Evolutionary conservation across 2,329 filamentous ascomycete species (phyloP).

Genomic region (Fusarium sambucinum): DNA sequence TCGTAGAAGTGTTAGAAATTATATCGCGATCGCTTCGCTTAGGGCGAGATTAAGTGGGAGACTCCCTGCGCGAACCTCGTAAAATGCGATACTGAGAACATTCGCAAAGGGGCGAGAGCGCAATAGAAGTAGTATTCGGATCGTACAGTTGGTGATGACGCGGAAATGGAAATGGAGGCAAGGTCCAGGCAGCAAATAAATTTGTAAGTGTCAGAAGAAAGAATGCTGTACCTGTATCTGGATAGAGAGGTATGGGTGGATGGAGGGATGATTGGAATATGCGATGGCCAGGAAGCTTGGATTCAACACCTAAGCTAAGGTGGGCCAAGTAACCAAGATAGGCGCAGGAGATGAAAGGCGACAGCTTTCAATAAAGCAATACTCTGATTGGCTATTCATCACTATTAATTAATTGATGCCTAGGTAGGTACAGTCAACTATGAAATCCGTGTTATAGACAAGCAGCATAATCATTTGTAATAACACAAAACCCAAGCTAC

Average conservation of each 20-base stretch:
- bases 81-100: slow-evolving; percentile 41
- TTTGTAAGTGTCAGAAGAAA: slow-evolving; percentile 12
- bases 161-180: neutral
- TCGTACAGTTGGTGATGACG: slow-evolving; percentile 1
- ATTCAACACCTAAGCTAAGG: slow-evolving; percentile 2
- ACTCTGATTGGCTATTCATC: slow-evolving; percentile 39
- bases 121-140: slow-evolving; percentile 1
- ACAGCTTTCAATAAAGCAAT: slow-evolving; percentile 39
- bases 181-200: slow-evolving; percentile 21
- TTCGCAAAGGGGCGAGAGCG: slow-evolving; percentile 30
- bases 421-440: neutral
- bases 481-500: neutral
- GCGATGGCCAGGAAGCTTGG: slow-evolving; percentile 19
- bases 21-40: slow-evolving; percentile 26
- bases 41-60: slow-evolving; percentile 32
- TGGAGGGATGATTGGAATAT: slow-evolving; percentile 12
- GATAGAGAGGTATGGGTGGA: neutral
- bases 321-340: slow-evolving; percentile 7
- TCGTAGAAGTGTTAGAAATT: slow-evolving; percentile 6
- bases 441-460: neutral
- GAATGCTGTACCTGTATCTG: slow-evolving; percentile 3
- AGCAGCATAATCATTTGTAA: neutral
- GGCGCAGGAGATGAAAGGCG: slow-evolving; percentile 29
- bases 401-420: neutral
- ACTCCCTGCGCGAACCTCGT: slow-evolving; percentile 46